Percentiles rank a stretch among this genome's conserved stretches.
Evolutionary conservation across 257 asterid species (phyloP).

Genomic region (Penstemon barbatus): DNA sequence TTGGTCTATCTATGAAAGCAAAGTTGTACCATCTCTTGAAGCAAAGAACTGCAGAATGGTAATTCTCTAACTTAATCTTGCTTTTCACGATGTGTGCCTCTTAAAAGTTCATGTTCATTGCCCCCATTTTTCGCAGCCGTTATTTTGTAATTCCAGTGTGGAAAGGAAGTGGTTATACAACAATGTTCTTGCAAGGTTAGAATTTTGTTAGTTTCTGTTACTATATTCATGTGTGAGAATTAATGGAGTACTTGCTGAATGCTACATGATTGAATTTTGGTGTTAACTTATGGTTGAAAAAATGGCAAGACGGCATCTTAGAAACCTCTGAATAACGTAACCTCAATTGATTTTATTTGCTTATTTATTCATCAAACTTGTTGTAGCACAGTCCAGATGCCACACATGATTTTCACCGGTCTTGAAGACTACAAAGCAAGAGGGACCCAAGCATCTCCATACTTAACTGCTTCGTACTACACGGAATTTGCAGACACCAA

Average conservation of each 20-base stretch:
- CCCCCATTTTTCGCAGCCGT: conserved; percentile 53
- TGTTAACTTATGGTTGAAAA: no score
- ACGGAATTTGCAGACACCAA: conserved; percentile 86
- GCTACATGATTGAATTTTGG: no score
- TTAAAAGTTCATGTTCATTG: neutral
- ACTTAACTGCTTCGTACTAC: conserved; percentile 74
- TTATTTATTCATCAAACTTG: neutral
- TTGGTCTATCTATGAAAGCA: conserved; percentile 77
- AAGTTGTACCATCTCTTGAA: conserved; percentile 61
- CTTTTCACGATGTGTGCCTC: conserved; percentile 18
- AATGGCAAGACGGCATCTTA: no score
- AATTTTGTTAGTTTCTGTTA: conserved; percentile 6
- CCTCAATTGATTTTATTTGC: no score
- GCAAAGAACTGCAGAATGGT: conserved; percentile 83
- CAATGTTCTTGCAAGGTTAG: conserved; percentile 91
- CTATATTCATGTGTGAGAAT: conserved; percentile 10
- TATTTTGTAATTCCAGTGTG: conserved; percentile 89
- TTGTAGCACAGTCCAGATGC: conserved; percentile 70
- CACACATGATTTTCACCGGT: conserved; percentile 81
- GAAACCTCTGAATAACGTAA: no score
- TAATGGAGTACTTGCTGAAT: no score
- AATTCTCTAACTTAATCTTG: conserved; percentile 18
- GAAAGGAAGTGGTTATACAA: conserved; percentile 92
- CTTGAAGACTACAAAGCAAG: conserved; percentile 95
- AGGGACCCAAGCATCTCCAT: conserved; percentile 97